These are phyloP conservation scores for Nicotiana tomentosiformis DNA, from an alignment of 257 asterid species.

Conservation along the genomic window DNA sequence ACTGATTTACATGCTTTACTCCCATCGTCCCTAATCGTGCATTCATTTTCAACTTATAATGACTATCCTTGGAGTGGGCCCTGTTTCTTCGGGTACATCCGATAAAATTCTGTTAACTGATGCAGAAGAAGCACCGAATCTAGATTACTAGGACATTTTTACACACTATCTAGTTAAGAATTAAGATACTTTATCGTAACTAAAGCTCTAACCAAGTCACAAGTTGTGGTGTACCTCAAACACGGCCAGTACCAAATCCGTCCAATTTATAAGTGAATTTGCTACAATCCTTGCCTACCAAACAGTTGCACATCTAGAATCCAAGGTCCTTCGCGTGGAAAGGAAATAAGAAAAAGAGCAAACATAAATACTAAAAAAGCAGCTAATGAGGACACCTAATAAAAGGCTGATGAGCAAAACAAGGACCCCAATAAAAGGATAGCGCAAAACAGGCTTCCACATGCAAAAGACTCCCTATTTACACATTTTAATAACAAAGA, in stretches of 20 bases:
- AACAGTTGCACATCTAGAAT: not conserved
- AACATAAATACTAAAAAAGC: not conserved
- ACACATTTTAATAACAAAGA: not conserved
- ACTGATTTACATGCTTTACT: not conserved
- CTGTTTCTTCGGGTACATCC: not conserved
- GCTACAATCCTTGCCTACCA: not conserved
- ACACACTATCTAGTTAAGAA: not conserved
- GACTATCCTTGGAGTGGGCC: not conserved
- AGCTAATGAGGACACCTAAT: not conserved
- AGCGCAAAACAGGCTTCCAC: not conserved
- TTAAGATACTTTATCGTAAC: not conserved
- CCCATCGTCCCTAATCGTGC: not conserved
- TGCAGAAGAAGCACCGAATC: not conserved
- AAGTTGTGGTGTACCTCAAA: not conserved
- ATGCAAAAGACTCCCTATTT: not conserved
- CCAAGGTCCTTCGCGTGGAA: not conserved
- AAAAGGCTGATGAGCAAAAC: too few relatives aligned
- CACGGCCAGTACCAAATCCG: not conserved
- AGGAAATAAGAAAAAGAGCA: not conserved
- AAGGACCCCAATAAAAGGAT: not conserved
- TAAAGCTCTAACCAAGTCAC: not conserved
- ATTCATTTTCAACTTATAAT: not conserved
- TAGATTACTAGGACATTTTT: not conserved
- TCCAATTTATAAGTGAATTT: not conserved
- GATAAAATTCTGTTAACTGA: not conserved